Conservation (phyloP, 352 stramenopile genomes). For the Phytopythium oedochilum region DNA sequence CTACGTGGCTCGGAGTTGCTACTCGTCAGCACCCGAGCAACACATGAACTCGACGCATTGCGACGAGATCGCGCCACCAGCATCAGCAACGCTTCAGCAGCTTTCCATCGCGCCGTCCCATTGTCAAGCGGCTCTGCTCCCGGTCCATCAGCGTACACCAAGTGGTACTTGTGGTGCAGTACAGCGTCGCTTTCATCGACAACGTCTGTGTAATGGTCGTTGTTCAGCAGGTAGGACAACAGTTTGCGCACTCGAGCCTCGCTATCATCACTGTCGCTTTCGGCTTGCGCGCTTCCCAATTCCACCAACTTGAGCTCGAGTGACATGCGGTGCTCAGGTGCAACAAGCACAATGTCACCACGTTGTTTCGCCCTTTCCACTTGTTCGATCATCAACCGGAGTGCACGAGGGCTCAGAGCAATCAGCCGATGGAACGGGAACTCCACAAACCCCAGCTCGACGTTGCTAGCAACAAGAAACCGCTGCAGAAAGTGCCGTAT, state of each 20-base stretch:
- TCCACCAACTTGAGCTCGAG: constrained; percentile 76
- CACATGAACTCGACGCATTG: neutral
- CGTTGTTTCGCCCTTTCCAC: constrained; percentile 29
- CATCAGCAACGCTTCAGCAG: constrained; percentile 42
- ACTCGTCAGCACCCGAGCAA: neutral
- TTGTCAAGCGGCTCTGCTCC: constrained; percentile 32
- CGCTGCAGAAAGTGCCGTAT: constrained; percentile 61
- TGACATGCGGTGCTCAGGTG: constrained; percentile 86
- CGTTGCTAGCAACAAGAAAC: constrained; percentile 34
- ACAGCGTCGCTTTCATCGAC: constrained; percentile 88
- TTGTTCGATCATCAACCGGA: constrained; percentile 27
- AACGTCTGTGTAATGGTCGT: constrained; percentile 63
- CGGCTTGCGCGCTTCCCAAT: neutral
- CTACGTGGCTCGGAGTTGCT: neutral
- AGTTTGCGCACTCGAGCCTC: neutral
- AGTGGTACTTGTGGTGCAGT: constrained; percentile 83
- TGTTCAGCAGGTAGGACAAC: constrained; percentile 41
- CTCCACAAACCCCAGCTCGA: constrained; percentile 44
- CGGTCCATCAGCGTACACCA: constrained; percentile 80
- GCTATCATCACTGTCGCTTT: neutral
- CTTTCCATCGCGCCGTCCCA: constrained; percentile 46
- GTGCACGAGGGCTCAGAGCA: constrained; percentile 17
- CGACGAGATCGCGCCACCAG: constrained; percentile 6
- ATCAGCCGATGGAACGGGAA: constrained; percentile 69
- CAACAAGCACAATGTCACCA: constrained; percentile 61